Conservation (phyloP, 2,329 filamentous ascomycete genomes). For the Emmonsia crescens region DNA sequence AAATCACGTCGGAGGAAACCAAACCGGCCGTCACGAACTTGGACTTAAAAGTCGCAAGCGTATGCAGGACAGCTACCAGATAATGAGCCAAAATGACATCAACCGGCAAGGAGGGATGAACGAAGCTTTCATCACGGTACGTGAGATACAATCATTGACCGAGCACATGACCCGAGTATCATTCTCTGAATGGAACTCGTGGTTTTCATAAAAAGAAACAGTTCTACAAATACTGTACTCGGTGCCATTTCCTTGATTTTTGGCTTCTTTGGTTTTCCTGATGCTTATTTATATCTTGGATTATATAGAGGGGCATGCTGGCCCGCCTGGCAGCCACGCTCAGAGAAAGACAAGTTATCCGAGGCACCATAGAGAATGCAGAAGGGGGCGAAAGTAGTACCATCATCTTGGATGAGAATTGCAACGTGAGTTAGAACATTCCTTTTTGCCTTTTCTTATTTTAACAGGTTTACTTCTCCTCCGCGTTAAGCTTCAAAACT, state of each 20-base stretch:
- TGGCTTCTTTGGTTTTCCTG: background rate
- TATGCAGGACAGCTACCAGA: conserved; percentile 50
- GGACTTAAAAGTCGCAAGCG: conserved; percentile 48
- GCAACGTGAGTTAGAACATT: conserved; percentile 26
- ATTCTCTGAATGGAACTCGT: conserved; percentile 17
- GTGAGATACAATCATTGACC: conserved; percentile 20
- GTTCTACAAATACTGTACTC: background rate
- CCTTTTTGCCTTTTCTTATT: background rate
- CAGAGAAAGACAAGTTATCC: conserved; percentile 25
- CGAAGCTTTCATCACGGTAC: conserved; percentile 47
- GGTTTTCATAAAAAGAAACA: conserved; percentile 9
- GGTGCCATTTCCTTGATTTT: conserved; percentile 1
- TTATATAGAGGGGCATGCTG: conserved; percentile 36
- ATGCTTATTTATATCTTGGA: conserved; percentile 13
- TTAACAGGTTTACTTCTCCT: background rate
- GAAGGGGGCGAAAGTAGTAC: conserved; percentile 21
- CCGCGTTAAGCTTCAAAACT: background rate
- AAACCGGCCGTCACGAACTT: conserved; percentile 16
- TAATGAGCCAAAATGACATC: conserved; percentile 52
- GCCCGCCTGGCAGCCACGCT: conserved; percentile 34
- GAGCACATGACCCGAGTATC: conserved; percentile 13
- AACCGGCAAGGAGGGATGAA: conserved; percentile 47
- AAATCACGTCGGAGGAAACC: conserved; percentile 18
- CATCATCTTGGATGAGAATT: conserved; percentile 36
- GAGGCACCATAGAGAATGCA: conserved; percentile 13